Conservation (phyloP, 2,329 filamentous ascomycete species). For the Trichoderma sp. region DNA sequence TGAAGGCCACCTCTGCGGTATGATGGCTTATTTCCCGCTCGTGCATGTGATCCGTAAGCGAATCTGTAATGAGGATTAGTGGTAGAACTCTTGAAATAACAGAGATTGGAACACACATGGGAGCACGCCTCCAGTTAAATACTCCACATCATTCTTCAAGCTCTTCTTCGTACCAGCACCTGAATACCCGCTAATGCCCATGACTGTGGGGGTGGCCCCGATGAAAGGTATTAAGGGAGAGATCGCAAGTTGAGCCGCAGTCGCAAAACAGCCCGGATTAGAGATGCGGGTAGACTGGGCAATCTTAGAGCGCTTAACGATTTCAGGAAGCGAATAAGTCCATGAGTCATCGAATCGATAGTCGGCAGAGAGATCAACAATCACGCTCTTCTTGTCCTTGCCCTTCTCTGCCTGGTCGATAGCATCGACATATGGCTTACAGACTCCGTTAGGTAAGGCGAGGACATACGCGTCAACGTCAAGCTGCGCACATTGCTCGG, state of each 20-base stretch:
- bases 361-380: slow-evolving; percentile 94
- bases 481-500: slow-evolving; percentile 83
- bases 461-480: slow-evolving; percentile 97
- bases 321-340: slow-evolving; percentile 78
- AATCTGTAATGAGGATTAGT: slow-evolving; percentile 73
- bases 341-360: slow-evolving; percentile 75
- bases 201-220: neutral
- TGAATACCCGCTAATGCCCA: slow-evolving; percentile 63
- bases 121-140: slow-evolving; percentile 30
- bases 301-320: slow-evolving; percentile 73
- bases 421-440: slow-evolving; percentile 89
- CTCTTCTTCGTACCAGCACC: slow-evolving; percentile 92
- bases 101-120: neutral
- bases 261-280: slow-evolving; percentile 95
- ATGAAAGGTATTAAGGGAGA: slow-evolving; percentile 48
- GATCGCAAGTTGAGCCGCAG: slow-evolving; percentile 85
- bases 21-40: slow-evolving; percentile 84
- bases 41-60: slow-evolving; percentile 80
- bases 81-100: neutral
- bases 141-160: slow-evolving; percentile 85
- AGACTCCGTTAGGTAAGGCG: slow-evolving; percentile 93
- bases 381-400: slow-evolving; percentile 60
- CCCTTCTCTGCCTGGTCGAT: slow-evolving; percentile 66
- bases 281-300: slow-evolving; percentile 76
- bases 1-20: slow-evolving; percentile 72